Conservation (phyloP, 208 protist genomes). For the Crithidia fasciculata region DNA sequence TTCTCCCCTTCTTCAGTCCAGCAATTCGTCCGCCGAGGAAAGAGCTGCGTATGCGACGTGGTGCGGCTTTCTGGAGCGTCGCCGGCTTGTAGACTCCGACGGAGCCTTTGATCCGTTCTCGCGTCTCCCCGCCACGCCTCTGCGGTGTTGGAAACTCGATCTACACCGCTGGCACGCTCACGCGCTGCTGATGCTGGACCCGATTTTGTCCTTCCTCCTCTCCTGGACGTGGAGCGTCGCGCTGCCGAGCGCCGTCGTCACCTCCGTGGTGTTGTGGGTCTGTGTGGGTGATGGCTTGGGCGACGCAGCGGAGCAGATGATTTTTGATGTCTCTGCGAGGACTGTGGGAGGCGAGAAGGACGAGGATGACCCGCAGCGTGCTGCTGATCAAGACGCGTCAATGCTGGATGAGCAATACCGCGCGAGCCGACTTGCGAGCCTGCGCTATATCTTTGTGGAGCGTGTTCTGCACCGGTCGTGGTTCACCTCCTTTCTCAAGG, state of each 20-base stretch:
- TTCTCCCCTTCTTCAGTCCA: neutral
- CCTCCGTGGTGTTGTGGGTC: constrained; percentile 24
- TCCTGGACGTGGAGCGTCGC: constrained; percentile 13
- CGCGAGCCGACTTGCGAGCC: constrained; percentile 1
- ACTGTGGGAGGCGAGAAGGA: neutral
- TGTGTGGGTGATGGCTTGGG: constrained; percentile 28
- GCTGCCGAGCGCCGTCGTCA: constrained; percentile 16
- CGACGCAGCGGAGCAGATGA: constrained; percentile 4
- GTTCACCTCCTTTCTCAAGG: constrained; percentile 33
- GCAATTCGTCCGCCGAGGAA: neutral
- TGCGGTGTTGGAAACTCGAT: neutral
- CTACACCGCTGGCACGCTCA: constrained; percentile 14
- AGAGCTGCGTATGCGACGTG: constrained; percentile 12
- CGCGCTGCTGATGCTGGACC: constrained; percentile 12
- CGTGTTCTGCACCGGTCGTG: constrained; percentile 26
- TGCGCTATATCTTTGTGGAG: constrained; percentile 21
- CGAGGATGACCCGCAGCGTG: neutral
- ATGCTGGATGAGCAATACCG: constrained; percentile 3
- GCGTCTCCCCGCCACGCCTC: neutral
- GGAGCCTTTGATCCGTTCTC: neutral
- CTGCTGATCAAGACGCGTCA: neutral
- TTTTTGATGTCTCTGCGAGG: neutral
- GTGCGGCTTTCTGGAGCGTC: constrained; percentile 13
- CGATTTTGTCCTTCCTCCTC: constrained; percentile 2
- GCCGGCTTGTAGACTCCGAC: neutral